phyloP scores from a whole-genome alignment of 2,329 filamentous ascomycete species.

The Shiraia bambusicola region DNA sequence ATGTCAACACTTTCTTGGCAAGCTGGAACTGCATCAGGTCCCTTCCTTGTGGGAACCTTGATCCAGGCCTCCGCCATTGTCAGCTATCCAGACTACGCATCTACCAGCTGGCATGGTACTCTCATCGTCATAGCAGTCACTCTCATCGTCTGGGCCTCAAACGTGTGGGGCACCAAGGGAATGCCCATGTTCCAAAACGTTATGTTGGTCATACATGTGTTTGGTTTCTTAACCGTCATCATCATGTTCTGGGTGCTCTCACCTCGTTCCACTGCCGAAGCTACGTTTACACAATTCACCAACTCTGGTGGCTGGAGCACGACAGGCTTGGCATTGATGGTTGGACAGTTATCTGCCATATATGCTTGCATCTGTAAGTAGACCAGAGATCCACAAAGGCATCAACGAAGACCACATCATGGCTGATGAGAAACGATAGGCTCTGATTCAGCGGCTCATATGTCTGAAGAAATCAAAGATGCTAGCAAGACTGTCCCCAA shows the following conservation, averaged over 20 bases:
- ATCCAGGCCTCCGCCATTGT: constrained; percentile 49
- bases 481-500: constrained; percentile 45
- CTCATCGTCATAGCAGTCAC: constrained; percentile 52
- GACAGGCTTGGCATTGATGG: constrained; percentile 43
- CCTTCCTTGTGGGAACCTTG: constrained; percentile 51
- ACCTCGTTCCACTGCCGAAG: constrained; percentile 30
- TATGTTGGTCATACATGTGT: constrained; percentile 45
- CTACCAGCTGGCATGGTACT: constrained; percentile 52
- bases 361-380: constrained; percentile 38
- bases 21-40: constrained; percentile 51
- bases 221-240: constrained; percentile 50
- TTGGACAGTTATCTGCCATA: constrained; percentile 45
- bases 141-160: constrained; percentile 47
- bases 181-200: constrained; percentile 42
- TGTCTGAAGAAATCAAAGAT: constrained; percentile 49
- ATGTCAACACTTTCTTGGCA: constrained; percentile 55
- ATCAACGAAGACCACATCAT: background rate
- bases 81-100: constrained; percentile 46
- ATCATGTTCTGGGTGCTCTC: constrained; percentile 43
- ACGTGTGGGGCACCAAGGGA: constrained; percentile 35
- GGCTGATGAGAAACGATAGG: constrained; percentile 23
- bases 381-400: background rate
- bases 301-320: constrained; percentile 45
- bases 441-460: constrained; percentile 47
- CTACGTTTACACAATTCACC: constrained; percentile 38